Conservation (phyloP, 176 grass and related monocot genomes). For the Oryza meridionalis region DNA sequence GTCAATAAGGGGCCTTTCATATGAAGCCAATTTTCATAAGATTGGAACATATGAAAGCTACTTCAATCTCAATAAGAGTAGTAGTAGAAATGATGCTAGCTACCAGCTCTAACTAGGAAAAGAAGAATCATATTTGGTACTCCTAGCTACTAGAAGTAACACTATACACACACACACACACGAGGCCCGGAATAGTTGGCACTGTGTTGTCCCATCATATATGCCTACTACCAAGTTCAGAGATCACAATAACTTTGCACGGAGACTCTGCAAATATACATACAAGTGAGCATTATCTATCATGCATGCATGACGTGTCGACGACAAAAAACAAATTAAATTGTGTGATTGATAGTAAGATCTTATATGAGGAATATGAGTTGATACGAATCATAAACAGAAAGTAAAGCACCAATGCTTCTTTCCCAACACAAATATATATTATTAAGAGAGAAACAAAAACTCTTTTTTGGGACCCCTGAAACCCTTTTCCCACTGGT, state of each 20-base stretch:
- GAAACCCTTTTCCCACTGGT: neutral
- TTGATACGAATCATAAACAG: neutral
- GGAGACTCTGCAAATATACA: neutral
- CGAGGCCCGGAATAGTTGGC: slow-evolving; percentile 21
- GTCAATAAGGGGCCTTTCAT: neutral
- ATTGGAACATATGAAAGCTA: neutral
- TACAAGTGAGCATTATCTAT: neutral
- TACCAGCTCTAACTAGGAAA: neutral
- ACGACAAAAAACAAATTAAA: slow-evolving; percentile 7
- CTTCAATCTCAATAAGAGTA: neutral
- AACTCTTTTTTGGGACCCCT: neutral
- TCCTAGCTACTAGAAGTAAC: neutral
- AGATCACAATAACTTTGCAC: slow-evolving; percentile 26
- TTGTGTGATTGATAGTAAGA: neutral
- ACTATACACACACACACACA: neutral
- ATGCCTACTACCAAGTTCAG: slow-evolving; percentile 22
- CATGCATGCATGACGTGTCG: slow-evolving; percentile 1
- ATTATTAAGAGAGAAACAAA: neutral
- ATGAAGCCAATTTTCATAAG: neutral
- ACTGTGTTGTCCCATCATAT: slow-evolving; percentile 33
- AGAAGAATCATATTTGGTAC: neutral
- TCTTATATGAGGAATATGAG: neutral
- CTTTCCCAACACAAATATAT: neutral
- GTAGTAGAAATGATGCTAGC: neutral
- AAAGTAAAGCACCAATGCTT: neutral